Percentiles rank a stretch among this genome's conserved stretches.
These are phyloP conservation scores for Candida odintsovae DNA, from an alignment of 805 yeast species.

Conservation along the genomic window DNA sequence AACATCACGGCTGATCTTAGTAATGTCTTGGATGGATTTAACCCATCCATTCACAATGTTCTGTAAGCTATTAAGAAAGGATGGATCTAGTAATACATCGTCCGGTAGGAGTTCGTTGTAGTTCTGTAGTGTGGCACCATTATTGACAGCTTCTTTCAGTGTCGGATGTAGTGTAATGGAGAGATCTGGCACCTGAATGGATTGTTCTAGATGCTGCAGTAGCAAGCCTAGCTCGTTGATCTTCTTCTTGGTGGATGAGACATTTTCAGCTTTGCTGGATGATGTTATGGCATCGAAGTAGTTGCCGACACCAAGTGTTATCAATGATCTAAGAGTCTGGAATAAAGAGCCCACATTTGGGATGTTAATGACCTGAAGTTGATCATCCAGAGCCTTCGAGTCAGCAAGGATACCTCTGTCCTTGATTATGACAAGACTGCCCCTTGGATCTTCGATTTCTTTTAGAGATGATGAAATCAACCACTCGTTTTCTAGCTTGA, in stretches of 20 bases:
- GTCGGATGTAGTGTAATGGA: conserved; percentile 44
- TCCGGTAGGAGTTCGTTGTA: conserved; percentile 28
- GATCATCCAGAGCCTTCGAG: conserved; percentile 23
- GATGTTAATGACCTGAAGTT: conserved; percentile 30
- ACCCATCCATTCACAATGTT: conserved; percentile 70
- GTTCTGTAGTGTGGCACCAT: conserved; percentile 26
- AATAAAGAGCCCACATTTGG: conserved; percentile 29
- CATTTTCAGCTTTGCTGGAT: conserved; percentile 26
- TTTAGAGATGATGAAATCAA: conserved; percentile 7
- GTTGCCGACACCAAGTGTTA: conserved; percentile 62
- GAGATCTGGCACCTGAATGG: conserved; percentile 65
- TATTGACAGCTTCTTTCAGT: conserved; percentile 34
- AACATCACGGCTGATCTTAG: conserved; percentile 47
- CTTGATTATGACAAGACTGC: conserved; percentile 38
- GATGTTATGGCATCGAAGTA: conserved; percentile 51
- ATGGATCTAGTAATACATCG: conserved; percentile 40
- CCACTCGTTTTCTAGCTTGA: conserved; percentile 15
- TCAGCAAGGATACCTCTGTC: conserved; percentile 28
- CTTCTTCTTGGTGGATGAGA: conserved; percentile 50
- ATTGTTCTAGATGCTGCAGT: conserved; percentile 60
- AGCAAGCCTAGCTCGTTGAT: conserved; percentile 64
- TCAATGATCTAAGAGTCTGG: conserved; percentile 51
- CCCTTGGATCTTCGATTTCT: conserved; percentile 7
- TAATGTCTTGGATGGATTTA: conserved; percentile 50
- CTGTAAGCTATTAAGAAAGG: conserved; percentile 65